These are phyloP conservation scores for Jaenimonas drosophilae DNA, from an alignment of 208 protist genomes.

Conservation along the genomic window DNA sequence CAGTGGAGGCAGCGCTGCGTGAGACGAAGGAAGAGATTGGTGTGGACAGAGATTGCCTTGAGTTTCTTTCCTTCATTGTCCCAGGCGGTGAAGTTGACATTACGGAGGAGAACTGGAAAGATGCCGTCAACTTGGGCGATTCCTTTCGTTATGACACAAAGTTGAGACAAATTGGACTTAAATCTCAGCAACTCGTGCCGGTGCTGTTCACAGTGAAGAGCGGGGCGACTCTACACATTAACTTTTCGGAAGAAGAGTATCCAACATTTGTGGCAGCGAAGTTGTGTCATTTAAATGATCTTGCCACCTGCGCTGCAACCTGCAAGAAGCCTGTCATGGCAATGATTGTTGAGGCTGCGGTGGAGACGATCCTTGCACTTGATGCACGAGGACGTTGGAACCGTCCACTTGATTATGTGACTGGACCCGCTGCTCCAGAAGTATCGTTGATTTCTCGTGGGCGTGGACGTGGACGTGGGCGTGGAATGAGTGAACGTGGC, in stretches of 20 bases:
- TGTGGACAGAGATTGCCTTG: neutral
- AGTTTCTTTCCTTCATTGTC: slow-evolving; percentile 1
- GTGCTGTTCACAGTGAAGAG: slow-evolving; percentile 1
- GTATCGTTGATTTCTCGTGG: no score
- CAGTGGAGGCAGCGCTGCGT: neutral
- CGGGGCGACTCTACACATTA: neutral
- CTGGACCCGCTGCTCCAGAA: no score
- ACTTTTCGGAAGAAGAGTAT: neutral
- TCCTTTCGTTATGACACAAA: neutral
- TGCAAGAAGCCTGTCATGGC: neutral
- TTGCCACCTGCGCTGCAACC: neutral
- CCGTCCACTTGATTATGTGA: no score
- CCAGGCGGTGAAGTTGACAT: neutral
- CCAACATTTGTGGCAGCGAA: neutral
- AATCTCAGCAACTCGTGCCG: neutral
- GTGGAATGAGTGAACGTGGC: no score
- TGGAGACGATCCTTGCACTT: no score
- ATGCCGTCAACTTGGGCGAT: neutral
- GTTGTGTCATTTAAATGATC: neutral
- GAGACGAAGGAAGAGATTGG: slow-evolving; percentile 6
- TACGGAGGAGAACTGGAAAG: neutral
- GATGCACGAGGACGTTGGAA: no score
- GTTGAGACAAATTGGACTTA: neutral
- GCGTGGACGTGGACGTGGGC: no score
- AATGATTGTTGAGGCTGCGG: no score